Evolutionary conservation across 192 early-diverging fungal genomes (phyloP), one percentile per base, ranked within the genome.

Genomic region (Geranomyces variabilis): DNA sequence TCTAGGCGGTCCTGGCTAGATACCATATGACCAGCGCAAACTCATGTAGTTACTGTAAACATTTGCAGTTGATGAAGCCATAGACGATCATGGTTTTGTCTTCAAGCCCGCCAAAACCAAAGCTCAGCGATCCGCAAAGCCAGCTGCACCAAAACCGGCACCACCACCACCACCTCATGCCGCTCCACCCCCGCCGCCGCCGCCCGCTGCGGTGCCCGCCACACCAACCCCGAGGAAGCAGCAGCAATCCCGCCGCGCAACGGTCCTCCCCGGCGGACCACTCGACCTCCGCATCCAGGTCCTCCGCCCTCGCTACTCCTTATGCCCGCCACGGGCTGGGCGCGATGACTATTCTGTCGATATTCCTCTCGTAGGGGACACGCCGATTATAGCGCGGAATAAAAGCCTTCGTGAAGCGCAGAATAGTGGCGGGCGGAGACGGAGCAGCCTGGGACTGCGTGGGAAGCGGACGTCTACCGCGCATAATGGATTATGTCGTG

Each of bases 321-420:
- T 60, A 29, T 19, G 21, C 7, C 58, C 58, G 31, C 29, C 24
- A 29, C 15, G 21, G 7, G 21, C 29, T 7, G 58, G 58, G 31
- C 34, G 41, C 12, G 41, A 64, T 10, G 70, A 64, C 31, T 64
- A 48, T 28, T 64, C 62, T n/a, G 44, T 55, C 29, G 59, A 72
- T 17, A 31, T 64, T 19, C 70, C 62, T n/a, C 43, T 64, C 12
- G 28, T 33, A 21, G 62, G 66, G 34, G 80, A 78, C 62, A 79
- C 80, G 1, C 80, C 80, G 12, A 68, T 65, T 13, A 79, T 81
- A 70, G 31, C n/a, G 19, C 43, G 56, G 36, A 79, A 79, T 67
- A 75, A 64, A 55, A 56, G 26, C 34, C 61, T 79, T 47, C 57
- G 77, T 28, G 44, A 74, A 36, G 67, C 13, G 2, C 47, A 43